Evolutionary conservation across 2,329 filamentous ascomycete genomes (phyloP).

Genomic region (Penicillium concentricum): DNA sequence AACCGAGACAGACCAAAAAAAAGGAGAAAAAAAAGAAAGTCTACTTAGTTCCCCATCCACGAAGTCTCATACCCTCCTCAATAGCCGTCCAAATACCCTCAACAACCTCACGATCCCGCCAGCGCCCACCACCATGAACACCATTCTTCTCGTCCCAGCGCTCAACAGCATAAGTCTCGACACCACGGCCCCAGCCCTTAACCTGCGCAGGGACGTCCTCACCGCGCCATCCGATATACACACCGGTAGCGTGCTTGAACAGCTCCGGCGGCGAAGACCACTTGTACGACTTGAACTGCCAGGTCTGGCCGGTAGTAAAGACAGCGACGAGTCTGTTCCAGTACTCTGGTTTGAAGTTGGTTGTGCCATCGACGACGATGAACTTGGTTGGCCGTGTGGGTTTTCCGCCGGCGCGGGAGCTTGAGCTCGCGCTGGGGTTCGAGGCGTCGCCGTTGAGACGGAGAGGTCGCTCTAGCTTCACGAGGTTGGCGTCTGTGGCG

Average conservation of each 20-base stretch:
- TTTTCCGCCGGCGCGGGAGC: constrained; percentile 55
- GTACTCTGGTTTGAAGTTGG: constrained; percentile 97
- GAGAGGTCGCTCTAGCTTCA: constrained; percentile 78
- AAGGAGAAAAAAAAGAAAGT: not conserved
- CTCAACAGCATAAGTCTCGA: constrained; percentile 77
- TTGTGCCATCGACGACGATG: constrained; percentile 88
- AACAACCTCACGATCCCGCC: constrained; percentile 88
- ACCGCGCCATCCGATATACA: constrained; percentile 89
- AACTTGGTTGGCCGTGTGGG: constrained; percentile 74
- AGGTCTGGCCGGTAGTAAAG: constrained; percentile 94
- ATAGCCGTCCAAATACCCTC: constrained; percentile 90
- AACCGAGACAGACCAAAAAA: not conserved
- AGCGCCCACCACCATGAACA: constrained; percentile 49
- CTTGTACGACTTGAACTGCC: constrained; percentile 99
- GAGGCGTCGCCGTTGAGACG: constrained; percentile 50
- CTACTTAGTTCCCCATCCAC: constrained; percentile 65
- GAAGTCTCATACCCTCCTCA: constrained; percentile 80
- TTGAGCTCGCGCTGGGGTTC: constrained; percentile 20
- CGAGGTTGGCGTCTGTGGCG: constrained; percentile 70
- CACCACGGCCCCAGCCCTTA: constrained; percentile 79
- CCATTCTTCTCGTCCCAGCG: constrained; percentile 64
- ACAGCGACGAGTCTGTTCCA: constrained; percentile 94
- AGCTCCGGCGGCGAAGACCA: constrained; percentile 87
- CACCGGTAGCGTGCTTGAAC: constrained; percentile 81
- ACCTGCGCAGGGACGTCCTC: constrained; percentile 77